These are phyloP conservation scores for Pyronema omphalodes DNA, from an alignment of 495 filamentous ascomycete species.

Conservation along the genomic window DNA sequence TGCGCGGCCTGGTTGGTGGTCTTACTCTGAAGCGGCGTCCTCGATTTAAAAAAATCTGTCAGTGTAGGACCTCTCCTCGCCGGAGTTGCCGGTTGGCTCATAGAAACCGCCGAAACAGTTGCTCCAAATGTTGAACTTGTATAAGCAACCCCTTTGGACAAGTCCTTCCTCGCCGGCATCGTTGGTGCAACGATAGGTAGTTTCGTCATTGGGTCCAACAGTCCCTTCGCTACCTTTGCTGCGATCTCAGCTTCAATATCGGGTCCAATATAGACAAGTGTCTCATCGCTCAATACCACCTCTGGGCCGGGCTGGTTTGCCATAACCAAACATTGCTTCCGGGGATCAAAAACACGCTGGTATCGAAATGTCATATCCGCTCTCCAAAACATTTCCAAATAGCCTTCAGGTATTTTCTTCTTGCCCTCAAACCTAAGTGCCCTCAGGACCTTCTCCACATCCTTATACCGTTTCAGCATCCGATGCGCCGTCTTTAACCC, in stretches of 20 bases:
- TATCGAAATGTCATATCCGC: constrained; percentile 87
- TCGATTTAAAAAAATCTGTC: constrained; percentile 4
- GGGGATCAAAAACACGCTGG: constrained; percentile 82
- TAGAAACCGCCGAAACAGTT: no score
- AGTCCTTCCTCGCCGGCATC: no score
- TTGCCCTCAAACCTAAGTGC: constrained; percentile 77
- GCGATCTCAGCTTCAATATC: constrained; percentile 43
- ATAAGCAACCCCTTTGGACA: no score
- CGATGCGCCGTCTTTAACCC: constrained; percentile 87
- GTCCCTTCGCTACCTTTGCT: constrained; percentile 56
- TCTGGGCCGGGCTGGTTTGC: constrained; percentile 40
- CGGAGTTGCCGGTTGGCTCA: no score
- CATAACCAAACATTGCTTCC: constrained; percentile 47
- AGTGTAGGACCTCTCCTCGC: no score
- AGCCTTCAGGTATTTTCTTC: constrained; percentile 56
- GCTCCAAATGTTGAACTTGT: no score
- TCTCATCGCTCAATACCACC: constrained; percentile 37
- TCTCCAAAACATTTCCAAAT: constrained; percentile 54
- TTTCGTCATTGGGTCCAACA: constrained; percentile 81
- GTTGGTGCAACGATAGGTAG: not conserved
- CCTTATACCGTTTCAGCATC: constrained; percentile 74
- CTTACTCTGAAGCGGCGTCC: constrained; percentile 6
- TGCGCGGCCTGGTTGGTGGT: not conserved
- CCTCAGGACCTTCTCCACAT: constrained; percentile 56
- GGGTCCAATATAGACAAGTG: constrained; percentile 61